Evolutionary conservation across 805 yeast species (phyloP).

Genomic region (Candida pini): DNA sequence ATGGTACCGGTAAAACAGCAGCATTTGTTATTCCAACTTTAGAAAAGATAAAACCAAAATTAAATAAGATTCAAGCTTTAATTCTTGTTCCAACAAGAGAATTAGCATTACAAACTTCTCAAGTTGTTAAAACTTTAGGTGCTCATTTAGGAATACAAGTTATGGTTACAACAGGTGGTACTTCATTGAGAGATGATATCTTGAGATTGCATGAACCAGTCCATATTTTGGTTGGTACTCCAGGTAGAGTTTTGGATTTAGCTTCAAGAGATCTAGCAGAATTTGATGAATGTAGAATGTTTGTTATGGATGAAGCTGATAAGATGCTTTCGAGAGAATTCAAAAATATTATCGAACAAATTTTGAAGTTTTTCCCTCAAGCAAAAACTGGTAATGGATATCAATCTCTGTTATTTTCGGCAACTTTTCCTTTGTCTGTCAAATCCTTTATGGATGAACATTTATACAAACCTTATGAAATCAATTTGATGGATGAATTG

Average conservation of each 20-base stretch:
- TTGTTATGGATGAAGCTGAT: slow-evolving; percentile 98
- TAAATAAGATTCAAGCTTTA: slow-evolving; percentile 82
- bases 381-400: slow-evolving; percentile 39
- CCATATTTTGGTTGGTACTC: slow-evolving; percentile 93
- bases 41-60: slow-evolving; percentile 80
- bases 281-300: slow-evolving; percentile 76
- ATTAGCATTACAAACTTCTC: slow-evolving; percentile 94
- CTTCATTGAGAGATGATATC: slow-evolving; percentile 89
- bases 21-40: slow-evolving; percentile 93
- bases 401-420: slow-evolving; percentile 86
- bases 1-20: slow-evolving; percentile 98
- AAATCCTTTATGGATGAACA: slow-evolving; percentile 89
- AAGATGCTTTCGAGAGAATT: slow-evolving; percentile 92
- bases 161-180: slow-evolving; percentile 99
- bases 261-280: slow-evolving; percentile 87
- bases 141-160: slow-evolving; percentile 88
- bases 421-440: slow-evolving; percentile 94
- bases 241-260: slow-evolving; percentile 93
- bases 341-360: slow-evolving; percentile 79
- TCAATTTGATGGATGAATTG: slow-evolving; percentile 95
- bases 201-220: slow-evolving; percentile 89
- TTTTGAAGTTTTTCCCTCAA: slow-evolving; percentile 71
- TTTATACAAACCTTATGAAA: slow-evolving; percentile 87
- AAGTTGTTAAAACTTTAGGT: slow-evolving; percentile 92
- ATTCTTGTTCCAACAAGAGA: slow-evolving; percentile 97